Conservation (phyloP, 2,329 filamentous ascomycete genomes). For the Colletotrichum shisoi region DNA sequence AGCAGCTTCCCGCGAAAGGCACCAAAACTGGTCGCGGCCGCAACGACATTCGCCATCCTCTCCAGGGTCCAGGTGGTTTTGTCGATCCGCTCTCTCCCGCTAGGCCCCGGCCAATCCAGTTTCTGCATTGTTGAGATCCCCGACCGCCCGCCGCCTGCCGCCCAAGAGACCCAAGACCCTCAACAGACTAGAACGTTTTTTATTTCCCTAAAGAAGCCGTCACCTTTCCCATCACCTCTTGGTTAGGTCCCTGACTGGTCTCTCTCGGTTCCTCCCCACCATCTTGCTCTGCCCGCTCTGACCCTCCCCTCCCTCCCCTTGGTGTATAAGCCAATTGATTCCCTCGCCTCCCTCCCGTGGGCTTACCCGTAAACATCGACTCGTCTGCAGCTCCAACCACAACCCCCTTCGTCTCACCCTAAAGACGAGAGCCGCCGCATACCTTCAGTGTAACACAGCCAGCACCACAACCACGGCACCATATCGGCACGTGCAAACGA, state of each 20-base stretch:
- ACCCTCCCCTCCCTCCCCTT: background rate
- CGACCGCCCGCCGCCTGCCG: slow-evolving; percentile 13
- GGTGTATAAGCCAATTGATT: slow-evolving; percentile 36
- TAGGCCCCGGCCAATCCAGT: slow-evolving; percentile 30
- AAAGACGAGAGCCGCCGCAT: slow-evolving; percentile 15
- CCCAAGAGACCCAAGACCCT: slow-evolving; percentile 25
- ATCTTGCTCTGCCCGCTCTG: background rate
- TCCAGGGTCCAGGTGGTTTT: slow-evolving; percentile 31
- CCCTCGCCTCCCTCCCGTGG: slow-evolving; percentile 38
- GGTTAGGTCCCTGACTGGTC: slow-evolving; percentile 5
- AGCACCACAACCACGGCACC: slow-evolving; percentile 16
- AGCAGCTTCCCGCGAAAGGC: background rate
- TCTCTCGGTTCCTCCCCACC: background rate
- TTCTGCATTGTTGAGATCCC: slow-evolving; percentile 36
- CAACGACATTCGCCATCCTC: slow-evolving; percentile 8
- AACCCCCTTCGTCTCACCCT: background rate
- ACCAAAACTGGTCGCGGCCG: background rate
- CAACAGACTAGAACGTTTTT: slow-evolving; percentile 35
- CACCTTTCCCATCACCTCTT: background rate
- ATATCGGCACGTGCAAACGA: slow-evolving; percentile 7
- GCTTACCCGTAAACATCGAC: slow-evolving; percentile 22
- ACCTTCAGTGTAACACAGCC: slow-evolving; percentile 24
- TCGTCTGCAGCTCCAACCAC: slow-evolving; percentile 23
- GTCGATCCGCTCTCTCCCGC: slow-evolving; percentile 25
- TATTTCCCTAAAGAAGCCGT: slow-evolving; percentile 30